Evolutionary conservation across 495 filamentous ascomycete species (phyloP).

Genomic region (Stereocaulon alpinum): DNA sequence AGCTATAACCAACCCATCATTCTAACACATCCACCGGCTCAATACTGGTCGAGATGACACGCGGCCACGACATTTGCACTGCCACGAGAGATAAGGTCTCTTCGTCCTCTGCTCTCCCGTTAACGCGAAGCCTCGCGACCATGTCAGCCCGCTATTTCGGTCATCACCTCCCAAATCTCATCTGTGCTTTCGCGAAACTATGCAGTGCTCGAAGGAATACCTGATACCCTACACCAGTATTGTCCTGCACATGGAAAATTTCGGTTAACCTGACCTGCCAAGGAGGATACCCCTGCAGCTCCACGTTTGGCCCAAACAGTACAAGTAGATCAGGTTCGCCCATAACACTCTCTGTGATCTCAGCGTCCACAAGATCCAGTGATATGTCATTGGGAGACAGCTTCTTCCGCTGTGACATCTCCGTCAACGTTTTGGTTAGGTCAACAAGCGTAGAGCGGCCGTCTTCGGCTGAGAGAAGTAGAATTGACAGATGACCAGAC

Average conservation of each 20-base stretch:
- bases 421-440: constrained; percentile 84
- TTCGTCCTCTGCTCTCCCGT: not conserved
- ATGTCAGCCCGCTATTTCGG: not conserved
- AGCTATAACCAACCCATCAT: too few species aligned
- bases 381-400: constrained; percentile 68
- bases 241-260: constrained; percentile 58
- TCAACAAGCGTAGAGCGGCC: constrained; percentile 89
- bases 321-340: constrained; percentile 82
- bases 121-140: not conserved
- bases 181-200: constrained; percentile 76
- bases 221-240: constrained; percentile 69
- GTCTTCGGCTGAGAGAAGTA: constrained; percentile 82
- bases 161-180: constrained; percentile 68
- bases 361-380: constrained; percentile 78
- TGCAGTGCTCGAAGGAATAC: constrained; percentile 77
- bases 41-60: too few species aligned
- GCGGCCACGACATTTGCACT: too few species aligned
- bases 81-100: not conserved
- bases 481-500: constrained; percentile 53
- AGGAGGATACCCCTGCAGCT: constrained; percentile 84
- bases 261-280: constrained; percentile 94
- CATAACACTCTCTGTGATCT: constrained; percentile 64
- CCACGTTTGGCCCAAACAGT: constrained; percentile 69
- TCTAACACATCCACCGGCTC: too few species aligned
- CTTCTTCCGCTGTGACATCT: constrained; percentile 88